phyloP scores from a whole-genome alignment of 345 rosid genomes.

The Citrus hindsii region DNA sequence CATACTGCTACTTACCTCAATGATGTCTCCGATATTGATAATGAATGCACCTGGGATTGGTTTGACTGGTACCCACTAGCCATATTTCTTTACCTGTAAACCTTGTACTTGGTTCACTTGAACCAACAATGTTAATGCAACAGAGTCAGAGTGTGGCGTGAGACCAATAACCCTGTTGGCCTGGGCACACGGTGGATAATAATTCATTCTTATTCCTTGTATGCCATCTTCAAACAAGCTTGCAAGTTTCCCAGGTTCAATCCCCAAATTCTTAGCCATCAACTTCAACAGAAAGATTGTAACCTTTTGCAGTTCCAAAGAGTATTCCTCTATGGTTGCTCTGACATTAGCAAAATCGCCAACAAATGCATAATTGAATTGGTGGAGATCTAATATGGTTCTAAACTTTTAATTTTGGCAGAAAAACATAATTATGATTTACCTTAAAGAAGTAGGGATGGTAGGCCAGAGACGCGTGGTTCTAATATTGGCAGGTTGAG shows the following conservation, averaged over 20 bases:
- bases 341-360: neutral
- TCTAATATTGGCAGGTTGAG: constrained; percentile 26
- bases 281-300: constrained; percentile 13
- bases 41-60: constrained; percentile 32
- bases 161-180: constrained; percentile 36
- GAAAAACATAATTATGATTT: neutral
- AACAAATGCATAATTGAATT: neutral
- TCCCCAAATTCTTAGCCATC: constrained; percentile 32
- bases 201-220: constrained; percentile 44
- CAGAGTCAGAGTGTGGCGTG: constrained; percentile 37
- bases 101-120: constrained; percentile 32
- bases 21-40: constrained; percentile 29
- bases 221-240: constrained; percentile 26
- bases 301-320: constrained; percentile 19
- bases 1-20: constrained; percentile 24
- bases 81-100: constrained; percentile 31
- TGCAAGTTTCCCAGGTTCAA: constrained; percentile 21
- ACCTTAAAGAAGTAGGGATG: constrained; percentile 37
- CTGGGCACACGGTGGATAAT: constrained; percentile 38
- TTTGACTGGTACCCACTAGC: constrained; percentile 28
- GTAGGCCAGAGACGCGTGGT: constrained; percentile 35
- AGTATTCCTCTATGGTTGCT: constrained; percentile 29
- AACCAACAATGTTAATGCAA: constrained; percentile 30
- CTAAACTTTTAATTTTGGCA: too few species aligned
- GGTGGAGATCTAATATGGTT: too few species aligned